Percentiles rank a stretch among this genome's conserved stretches.
Conservation (phyloP, 345 rosid genomes). For the Erysimum cheiranthoides region DNA sequence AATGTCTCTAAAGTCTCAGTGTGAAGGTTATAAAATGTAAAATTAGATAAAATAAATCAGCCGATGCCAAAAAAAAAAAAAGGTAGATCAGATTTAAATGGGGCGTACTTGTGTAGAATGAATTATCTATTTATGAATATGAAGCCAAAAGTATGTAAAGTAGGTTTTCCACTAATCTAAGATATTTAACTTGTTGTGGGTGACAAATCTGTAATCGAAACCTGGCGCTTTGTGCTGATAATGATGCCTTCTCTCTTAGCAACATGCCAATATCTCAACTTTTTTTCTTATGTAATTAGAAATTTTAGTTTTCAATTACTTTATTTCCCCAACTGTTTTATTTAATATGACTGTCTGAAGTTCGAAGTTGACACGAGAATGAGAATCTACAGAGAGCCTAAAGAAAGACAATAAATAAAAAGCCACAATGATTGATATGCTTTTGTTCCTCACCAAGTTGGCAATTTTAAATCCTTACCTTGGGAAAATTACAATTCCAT, state of each 20-base stretch:
- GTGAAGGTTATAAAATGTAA: neutral
- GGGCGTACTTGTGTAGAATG: neutral
- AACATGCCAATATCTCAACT: constrained; percentile 4
- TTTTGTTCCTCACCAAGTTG: constrained; percentile 45
- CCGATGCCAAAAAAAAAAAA: constrained; percentile 12
- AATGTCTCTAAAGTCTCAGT: neutral
- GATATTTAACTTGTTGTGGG: constrained; percentile 17
- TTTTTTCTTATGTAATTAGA: neutral
- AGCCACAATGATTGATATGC: constrained; percentile 46
- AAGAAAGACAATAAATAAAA: constrained; percentile 36
- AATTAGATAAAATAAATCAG: neutral
- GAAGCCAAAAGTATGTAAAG: constrained; percentile 27
- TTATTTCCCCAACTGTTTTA: constrained; percentile 13
- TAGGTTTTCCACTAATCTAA: constrained; percentile 13
- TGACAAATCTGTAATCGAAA: constrained; percentile 30
- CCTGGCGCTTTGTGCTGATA: constrained; percentile 32
- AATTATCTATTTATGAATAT: constrained; percentile 6
- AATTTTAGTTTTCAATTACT: neutral
- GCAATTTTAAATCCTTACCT: constrained; percentile 27
- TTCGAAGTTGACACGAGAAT: constrained; percentile 43
- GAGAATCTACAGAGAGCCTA: constrained; percentile 40
- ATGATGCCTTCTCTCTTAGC: constrained; percentile 13
- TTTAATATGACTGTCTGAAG: constrained; percentile 28
- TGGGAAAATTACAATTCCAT: neutral
- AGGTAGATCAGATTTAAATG: neutral